Base-by-base conservation (phyloP, 345 rosid species). In the Melaleuca quinquenervia region DNA sequence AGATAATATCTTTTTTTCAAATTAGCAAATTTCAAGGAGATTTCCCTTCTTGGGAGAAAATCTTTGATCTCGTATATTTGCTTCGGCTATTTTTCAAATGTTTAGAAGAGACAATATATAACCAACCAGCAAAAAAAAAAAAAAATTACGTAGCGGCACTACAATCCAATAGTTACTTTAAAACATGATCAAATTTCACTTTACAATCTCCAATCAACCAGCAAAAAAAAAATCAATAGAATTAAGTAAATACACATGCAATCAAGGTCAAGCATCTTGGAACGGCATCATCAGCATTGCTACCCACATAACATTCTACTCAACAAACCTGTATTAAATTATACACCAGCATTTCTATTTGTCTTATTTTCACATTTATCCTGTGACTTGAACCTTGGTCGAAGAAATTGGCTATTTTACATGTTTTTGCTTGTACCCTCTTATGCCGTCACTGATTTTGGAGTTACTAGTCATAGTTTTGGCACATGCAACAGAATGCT, bases 251-350 rank as follows among this genome's bases (percentile, higher is more conserved):
- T n/a, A 64, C 45, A 8, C 1, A 6, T 20, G 20, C 45, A 32
- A 32, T 64, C 76, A 64, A 64, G 76, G 76, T 36, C 97, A 96
- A 89, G 96, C 98, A 82, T 92, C 89, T 78, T 45, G 91, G 91
- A 86, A 88, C 87, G 56, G 95, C 95, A 86, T 85, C 91, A 6
- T 54, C 84, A 84, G 91, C 91, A 84, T 80, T 87, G 84, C 86
- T 89, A 82, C 84, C 83, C 11, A 76, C 53, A 50, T 87, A 86
- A 87, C 83, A 89, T 84, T 32, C 50, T 52, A 9, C 62, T n/a
- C 82, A 84, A 29, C 41, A 27, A 60, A 84, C 26, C 9, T 51
- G 29, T 0, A 82, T 82, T 84, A 84, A 82, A n/a, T 82, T 82
- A 16, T 54, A 52, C 24, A 32, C 48, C 12, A 64, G 12, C 78